Evolutionary conservation across 371 early-diverging fungal genomes (phyloP).

Genomic region (Umbelopsis sp.): DNA sequence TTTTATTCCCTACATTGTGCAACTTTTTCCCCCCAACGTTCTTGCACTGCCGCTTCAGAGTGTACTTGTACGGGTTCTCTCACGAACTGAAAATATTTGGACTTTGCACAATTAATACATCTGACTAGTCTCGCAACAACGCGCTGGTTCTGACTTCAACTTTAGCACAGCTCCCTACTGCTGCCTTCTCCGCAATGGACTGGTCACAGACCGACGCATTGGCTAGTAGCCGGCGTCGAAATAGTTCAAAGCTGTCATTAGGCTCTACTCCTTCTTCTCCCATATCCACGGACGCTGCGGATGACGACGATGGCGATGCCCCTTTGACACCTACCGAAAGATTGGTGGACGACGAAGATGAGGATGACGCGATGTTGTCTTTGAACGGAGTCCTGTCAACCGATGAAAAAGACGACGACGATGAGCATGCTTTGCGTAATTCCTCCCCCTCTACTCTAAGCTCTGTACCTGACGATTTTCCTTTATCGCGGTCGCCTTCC

Average conservation of each 20-base stretch:
- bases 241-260: slow-evolving; percentile 45
- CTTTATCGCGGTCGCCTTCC: slow-evolving; percentile 39
- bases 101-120: not conserved
- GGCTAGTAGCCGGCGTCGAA: slow-evolving; percentile 23
- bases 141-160: slow-evolving; percentile 18
- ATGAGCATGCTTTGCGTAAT: slow-evolving; percentile 30
- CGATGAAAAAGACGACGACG: slow-evolving; percentile 34
- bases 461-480: slow-evolving; percentile 47
- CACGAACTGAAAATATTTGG: not conserved
- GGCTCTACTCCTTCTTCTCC: slow-evolving; percentile 49
- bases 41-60: not conserved
- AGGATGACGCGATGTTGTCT: slow-evolving; percentile 26
- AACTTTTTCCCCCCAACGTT: not conserved
- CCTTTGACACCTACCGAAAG: slow-evolving; percentile 32
- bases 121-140: slow-evolving; percentile 14
- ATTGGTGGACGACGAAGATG: slow-evolving; percentile 26
- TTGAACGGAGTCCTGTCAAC: slow-evolving; percentile 28
- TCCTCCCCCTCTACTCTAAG: slow-evolving; percentile 39
- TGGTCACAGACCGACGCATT: slow-evolving; percentile 20
- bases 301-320: slow-evolving; percentile 31
- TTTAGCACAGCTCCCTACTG: slow-evolving; percentile 16
- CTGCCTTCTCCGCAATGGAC: slow-evolving; percentile 18
- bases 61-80: slow-evolving; percentile 6
- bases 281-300: slow-evolving; percentile 36
- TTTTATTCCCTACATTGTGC: not conserved